These are phyloP conservation scores for Reticulascus tulasneorum DNA, from an alignment of 2,329 filamentous ascomycete species.

Conservation along the genomic window DNA sequence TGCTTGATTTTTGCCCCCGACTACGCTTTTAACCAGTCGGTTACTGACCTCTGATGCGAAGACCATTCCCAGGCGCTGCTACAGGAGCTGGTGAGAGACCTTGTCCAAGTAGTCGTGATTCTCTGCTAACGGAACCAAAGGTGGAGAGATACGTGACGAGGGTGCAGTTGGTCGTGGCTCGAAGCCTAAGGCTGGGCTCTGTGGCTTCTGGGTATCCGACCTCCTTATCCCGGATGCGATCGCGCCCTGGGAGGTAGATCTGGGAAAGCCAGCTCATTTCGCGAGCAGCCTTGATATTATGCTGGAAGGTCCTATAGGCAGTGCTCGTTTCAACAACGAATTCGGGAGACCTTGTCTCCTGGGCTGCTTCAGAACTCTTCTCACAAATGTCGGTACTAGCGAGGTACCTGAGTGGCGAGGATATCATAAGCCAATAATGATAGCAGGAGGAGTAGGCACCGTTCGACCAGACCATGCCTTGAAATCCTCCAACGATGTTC, in stretches of 20 bases:
- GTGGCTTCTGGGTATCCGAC: constrained; percentile 93
- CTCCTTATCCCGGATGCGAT: constrained; percentile 79
- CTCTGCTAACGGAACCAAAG: too few species aligned
- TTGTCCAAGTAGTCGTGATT: too few species aligned
- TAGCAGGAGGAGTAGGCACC: constrained; percentile 91
- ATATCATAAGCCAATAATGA: constrained; percentile 98
- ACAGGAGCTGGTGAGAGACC: constrained; percentile 96
- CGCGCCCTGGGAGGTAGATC: constrained; percentile 86
- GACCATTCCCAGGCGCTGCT: constrained; percentile 87
- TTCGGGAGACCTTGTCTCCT: constrained; percentile 87
- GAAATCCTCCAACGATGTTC: constrained; percentile 75
- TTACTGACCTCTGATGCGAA: too few species aligned
- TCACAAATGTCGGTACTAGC: constrained; percentile 60
- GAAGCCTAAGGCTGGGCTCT: constrained; percentile 84
- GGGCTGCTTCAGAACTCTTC: constrained; percentile 88
- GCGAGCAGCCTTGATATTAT: constrained; percentile 95
- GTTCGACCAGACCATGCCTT: constrained; percentile 87
- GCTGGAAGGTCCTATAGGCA: constrained; percentile 93
- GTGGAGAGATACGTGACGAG: constrained; percentile 92
- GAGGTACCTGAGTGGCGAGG: constrained; percentile 67
- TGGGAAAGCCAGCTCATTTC: constrained; percentile 87
- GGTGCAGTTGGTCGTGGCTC: constrained; percentile 92
- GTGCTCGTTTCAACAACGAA: constrained; percentile 95
- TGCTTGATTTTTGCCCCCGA: too few species aligned
- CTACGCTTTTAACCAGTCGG: too few species aligned